Base-by-base conservation (phyloP, 1,284 basidiomycete species). In the Heterobasidion irregulare region DNA sequence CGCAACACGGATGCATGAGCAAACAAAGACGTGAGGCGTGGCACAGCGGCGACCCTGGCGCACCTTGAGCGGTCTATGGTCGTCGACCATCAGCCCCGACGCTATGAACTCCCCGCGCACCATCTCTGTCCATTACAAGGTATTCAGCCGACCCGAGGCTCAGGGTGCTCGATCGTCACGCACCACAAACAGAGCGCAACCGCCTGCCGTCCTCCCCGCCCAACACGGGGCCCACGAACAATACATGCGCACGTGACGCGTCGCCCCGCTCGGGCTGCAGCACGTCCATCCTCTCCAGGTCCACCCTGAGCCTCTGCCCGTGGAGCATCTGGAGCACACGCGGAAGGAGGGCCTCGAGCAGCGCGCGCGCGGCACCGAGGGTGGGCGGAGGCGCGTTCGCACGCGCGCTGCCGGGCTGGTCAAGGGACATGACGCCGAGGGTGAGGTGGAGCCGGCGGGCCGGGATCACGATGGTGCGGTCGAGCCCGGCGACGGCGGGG, bases 381-480 rank as follows among this genome's bases (percentile, higher is more conserved):
- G 53, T 45, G 15, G 6, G 52, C 2, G 13, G 7, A 9, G 43
- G 10, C 33, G 53, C 32, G 16, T 46, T 19, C 47, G 26, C 26
- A 5, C 26, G 26, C 26, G 26, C 26, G 26, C 26, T 26, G 26
- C 26, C 4, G 26, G 26, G 26, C 2, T 50, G 10, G 53, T 61
- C 59, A 47, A 89, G 77, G 0, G 76, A 68, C 83, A 89, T 85
- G 0, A 86, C 84, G 2, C 85, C 86, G 2, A 89, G 69, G 0
- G 86, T 89, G 55, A 89, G 68, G 63, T 89, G 86, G 47, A 88
- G 67, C 13, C 86, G 67, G 9, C 82, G 74, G 0, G 86, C 78
- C 32, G 81, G 72, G 53, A 88, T 74, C 51, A 85, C 65, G 61
- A 89, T 79, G 2, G 75, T 73, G 13, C 61, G 62, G 65, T 89